phyloP scores from a whole-genome alignment of 2,329 filamentous ascomycete genomes.

The Fusarium sp. region DNA sequence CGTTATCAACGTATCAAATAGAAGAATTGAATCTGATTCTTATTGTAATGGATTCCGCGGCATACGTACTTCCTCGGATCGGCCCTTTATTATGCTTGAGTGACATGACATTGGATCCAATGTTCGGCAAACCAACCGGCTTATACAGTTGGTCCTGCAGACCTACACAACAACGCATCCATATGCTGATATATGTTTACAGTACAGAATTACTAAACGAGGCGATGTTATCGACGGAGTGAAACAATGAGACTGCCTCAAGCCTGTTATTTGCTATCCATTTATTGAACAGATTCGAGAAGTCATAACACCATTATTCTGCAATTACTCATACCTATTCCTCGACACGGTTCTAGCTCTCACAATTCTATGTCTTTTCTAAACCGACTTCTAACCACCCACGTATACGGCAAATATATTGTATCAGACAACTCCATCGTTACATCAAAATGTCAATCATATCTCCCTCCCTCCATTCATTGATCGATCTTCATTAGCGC shows the following conservation, averaged over 20 bases:
- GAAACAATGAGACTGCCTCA: neutral
- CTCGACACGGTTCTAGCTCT: neutral
- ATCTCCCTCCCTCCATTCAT: neutral
- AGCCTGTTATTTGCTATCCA: neutral
- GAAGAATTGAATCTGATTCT: neutral
- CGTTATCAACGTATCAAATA: neutral
- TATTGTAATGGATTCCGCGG: neutral
- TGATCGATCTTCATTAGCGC: slow-evolving; percentile 3
- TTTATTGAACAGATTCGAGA: neutral
- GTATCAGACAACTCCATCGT: neutral
- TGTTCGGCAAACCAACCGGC: slow-evolving; percentile 10
- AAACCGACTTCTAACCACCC: neutral
- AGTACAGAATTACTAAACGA: slow-evolving; percentile 20
- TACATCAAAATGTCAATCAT: neutral
- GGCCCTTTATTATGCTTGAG: slow-evolving; percentile 16
- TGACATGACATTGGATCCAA: slow-evolving; percentile 5
- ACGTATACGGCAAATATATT: neutral
- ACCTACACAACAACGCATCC: neutral
- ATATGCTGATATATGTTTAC: slow-evolving; percentile 13
- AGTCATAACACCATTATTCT: neutral
- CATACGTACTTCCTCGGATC: slow-evolving; percentile 19
- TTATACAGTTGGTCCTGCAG: neutral
- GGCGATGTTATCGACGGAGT: neutral
- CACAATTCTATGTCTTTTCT: neutral
- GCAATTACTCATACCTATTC: neutral